Conservation (phyloP, 2,329 filamentous ascomycete genomes). For the Pseudopithomyces maydicus region DNA sequence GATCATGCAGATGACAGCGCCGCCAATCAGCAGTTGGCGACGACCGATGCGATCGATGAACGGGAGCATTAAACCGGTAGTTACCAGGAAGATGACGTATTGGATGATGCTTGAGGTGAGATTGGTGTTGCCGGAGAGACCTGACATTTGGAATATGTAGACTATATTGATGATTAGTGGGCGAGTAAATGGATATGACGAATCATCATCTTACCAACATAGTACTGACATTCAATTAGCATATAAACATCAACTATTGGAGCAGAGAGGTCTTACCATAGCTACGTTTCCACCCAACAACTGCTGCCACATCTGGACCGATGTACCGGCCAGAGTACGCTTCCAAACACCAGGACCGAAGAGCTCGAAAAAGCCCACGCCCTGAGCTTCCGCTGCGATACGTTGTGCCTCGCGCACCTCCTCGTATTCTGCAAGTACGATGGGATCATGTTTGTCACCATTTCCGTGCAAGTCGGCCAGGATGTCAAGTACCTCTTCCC, state of each 20-base stretch:
- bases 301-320: constrained; percentile 63
- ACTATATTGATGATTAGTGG: constrained; percentile 60
- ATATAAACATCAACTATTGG: background rate
- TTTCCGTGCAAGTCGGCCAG: constrained; percentile 53
- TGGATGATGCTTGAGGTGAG: constrained; percentile 47
- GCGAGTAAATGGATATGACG: constrained; percentile 13
- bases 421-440: constrained; percentile 56
- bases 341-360: constrained; percentile 63
- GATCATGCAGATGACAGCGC: constrained; percentile 50
- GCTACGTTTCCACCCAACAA: constrained; percentile 47
- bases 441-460: constrained; percentile 52
- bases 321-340: constrained; percentile 60
- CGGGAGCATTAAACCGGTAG: constrained; percentile 48
- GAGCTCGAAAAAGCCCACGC: constrained; percentile 49
- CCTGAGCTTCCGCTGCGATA: constrained; percentile 39
- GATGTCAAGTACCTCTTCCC: constrained; percentile 51
- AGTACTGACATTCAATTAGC: no score
- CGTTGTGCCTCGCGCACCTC: constrained; percentile 50
- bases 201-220: background rate
- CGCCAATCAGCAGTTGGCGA: constrained; percentile 49
- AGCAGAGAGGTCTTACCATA: constrained; percentile 25
- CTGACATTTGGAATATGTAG: constrained; percentile 66
- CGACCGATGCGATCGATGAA: constrained; percentile 50
- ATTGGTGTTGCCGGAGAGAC: constrained; percentile 58
- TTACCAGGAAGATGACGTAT: constrained; percentile 51